Percentiles rank a stretch among this genome's conserved stretches.
Conservation (phyloP, 108 stramenopile species). For the Discostella pseudostelligera region DNA sequence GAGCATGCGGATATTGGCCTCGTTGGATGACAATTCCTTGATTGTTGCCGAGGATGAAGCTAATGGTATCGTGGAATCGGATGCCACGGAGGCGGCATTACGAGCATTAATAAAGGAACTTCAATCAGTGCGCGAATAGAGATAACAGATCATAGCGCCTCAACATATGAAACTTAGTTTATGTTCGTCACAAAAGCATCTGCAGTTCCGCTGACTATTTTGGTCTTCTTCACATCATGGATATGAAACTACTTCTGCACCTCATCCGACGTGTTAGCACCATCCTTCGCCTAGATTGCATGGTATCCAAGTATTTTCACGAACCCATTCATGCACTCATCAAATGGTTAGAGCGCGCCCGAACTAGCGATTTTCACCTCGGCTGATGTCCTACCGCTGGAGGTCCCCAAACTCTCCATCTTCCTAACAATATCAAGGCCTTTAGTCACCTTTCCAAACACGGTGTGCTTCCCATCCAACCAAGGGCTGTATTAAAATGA, state of each 20-base stretch:
- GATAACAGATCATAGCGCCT: background rate
- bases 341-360: constrained; percentile 51
- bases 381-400: constrained; percentile 55
- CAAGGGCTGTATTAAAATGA: constrained; percentile 50
- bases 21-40: background rate
- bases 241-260: too few relatives aligned
- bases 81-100: constrained; percentile 44
- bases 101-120: constrained; percentile 24
- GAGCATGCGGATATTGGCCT: constrained; percentile 36
- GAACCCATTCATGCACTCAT: background rate
- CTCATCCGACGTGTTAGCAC: too few relatives aligned
- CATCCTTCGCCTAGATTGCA: background rate
- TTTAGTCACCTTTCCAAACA: constrained; percentile 95
- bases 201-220: too few relatives aligned
- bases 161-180: too few relatives aligned
- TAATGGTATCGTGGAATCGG: constrained; percentile 21
- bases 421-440: constrained; percentile 88
- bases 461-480: constrained; percentile 97
- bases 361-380: constrained; percentile 78
- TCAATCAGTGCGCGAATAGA: background rate
- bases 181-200: too few relatives aligned
- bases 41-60: constrained; percentile 32
- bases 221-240: too few relatives aligned
- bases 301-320: background rate
- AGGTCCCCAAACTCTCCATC: constrained; percentile 78